Conservation (phyloP, 2,329 filamentous ascomycete genomes). For the Talaromyces sp. region DNA sequence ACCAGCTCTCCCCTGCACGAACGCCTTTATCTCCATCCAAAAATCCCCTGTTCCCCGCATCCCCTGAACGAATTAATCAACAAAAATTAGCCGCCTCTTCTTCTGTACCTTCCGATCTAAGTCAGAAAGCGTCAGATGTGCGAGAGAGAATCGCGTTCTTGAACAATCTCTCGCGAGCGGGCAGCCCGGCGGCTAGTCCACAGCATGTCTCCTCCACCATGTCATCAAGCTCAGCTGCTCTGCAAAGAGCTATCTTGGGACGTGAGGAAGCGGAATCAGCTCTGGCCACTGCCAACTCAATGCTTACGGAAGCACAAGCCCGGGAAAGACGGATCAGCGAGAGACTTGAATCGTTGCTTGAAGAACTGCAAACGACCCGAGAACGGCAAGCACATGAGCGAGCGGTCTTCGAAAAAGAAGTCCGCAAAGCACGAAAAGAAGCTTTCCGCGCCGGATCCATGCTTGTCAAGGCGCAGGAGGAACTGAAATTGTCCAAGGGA, state of each 20-base stretch:
- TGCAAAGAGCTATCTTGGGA: conserved; percentile 43
- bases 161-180: conserved; percentile 41
- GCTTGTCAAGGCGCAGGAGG: conserved; percentile 54
- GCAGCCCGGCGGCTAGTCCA: conserved; percentile 29
- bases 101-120: conserved; percentile 34
- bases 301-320: conserved; percentile 42
- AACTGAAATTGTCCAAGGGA: conserved; percentile 40
- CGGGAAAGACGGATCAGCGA: conserved; percentile 45
- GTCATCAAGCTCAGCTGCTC: conserved; percentile 42
- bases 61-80: conserved; percentile 50
- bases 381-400: conserved; percentile 48
- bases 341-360: conserved; percentile 45
- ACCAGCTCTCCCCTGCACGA: conserved; percentile 28
- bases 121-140: conserved; percentile 43
- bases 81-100: conserved; percentile 42
- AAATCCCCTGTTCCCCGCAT: conserved; percentile 42
- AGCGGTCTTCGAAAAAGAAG: conserved; percentile 54
- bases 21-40: conserved; percentile 32
- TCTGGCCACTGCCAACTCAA: conserved; percentile 31
- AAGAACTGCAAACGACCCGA: conserved; percentile 51
- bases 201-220: conserved; percentile 28
- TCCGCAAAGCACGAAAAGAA: conserved; percentile 54
- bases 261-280: conserved; percentile 46
- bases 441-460: conserved; percentile 55
- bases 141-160: conserved; percentile 49